Percentiles rank a stretch among this genome's conserved stretches.
Conservation (phyloP, 1,284 basidiomycete genomes). For the Ceratobasidium sp. region DNA sequence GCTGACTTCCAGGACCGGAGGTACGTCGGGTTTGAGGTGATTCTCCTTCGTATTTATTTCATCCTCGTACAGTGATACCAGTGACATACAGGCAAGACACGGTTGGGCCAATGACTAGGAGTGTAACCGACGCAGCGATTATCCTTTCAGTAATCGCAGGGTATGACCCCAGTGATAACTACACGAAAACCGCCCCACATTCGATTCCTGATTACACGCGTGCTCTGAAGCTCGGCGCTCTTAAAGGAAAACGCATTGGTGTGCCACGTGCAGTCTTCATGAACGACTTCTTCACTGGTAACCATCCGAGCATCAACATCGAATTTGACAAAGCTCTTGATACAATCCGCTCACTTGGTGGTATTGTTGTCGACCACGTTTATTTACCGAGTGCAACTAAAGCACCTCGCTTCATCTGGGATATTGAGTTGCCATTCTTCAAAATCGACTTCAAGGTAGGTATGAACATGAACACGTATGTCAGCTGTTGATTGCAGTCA, state of each 20-base stretch:
- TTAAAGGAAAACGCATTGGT: slow-evolving; percentile 66
- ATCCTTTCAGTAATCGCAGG: slow-evolving; percentile 67
- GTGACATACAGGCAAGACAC: slow-evolving; percentile 70
- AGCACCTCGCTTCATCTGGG: slow-evolving; percentile 50
- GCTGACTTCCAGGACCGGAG: slow-evolving; percentile 67
- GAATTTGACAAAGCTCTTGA: slow-evolving; percentile 61
- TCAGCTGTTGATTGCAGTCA: neutral
- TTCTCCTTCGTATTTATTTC: neutral
- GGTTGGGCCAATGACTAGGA: slow-evolving; percentile 67
- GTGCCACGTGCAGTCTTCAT: slow-evolving; percentile 53
- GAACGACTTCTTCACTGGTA: slow-evolving; percentile 32
- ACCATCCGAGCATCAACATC: slow-evolving; percentile 25
- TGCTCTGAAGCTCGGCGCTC: slow-evolving; percentile 58
- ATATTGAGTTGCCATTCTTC: slow-evolving; percentile 64
- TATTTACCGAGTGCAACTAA: slow-evolving; percentile 65
- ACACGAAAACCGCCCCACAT: slow-evolving; percentile 63
- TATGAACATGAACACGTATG: neutral
- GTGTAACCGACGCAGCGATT: slow-evolving; percentile 64
- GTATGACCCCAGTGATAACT: slow-evolving; percentile 63
- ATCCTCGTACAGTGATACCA: slow-evolving; percentile 62
- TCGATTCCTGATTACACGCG: slow-evolving; percentile 63
- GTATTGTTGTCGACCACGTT: slow-evolving; percentile 67
- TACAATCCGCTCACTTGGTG: slow-evolving; percentile 60
- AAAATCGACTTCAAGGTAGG: slow-evolving; percentile 65
- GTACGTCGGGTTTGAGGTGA: slow-evolving; percentile 47